These are phyloP conservation scores for Dentipellis sp. DNA, from an alignment of 768 basidiomycete genomes.

Conservation along the genomic window DNA sequence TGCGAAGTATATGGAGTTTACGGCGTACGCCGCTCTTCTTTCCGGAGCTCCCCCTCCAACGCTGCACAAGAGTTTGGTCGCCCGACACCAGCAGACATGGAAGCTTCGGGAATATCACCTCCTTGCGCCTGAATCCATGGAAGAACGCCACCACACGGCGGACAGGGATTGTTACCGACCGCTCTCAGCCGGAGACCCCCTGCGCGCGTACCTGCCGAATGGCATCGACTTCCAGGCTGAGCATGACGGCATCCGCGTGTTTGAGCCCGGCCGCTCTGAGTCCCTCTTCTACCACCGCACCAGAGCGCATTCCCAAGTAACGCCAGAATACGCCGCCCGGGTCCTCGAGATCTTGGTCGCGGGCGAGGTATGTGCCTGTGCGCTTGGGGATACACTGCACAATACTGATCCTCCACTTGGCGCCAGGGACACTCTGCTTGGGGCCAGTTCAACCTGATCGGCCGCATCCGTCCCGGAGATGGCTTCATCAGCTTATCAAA, in stretches of 20 bases:
- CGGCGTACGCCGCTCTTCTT: slow-evolving; percentile 72
- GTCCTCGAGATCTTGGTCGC: slow-evolving; percentile 59
- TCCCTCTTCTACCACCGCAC: slow-evolving; percentile 21
- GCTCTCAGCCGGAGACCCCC: slow-evolving; percentile 48
- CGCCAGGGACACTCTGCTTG: slow-evolving; percentile 84
- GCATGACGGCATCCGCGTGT: slow-evolving; percentile 36
- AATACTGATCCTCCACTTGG: not conserved
- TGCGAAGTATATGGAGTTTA: slow-evolving; percentile 72
- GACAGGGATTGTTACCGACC: slow-evolving; percentile 17
- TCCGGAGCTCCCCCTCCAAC: slow-evolving; percentile 54
- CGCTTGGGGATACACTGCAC: not conserved
- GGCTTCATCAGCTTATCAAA: slow-evolving; percentile 78
- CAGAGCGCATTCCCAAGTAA: slow-evolving; percentile 2
- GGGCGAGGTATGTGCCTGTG: slow-evolving; percentile 47
- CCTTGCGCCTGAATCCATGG: slow-evolving; percentile 20
- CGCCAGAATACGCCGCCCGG: slow-evolving; percentile 13
- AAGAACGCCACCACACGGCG: slow-evolving; percentile 20
- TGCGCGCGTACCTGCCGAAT: slow-evolving; percentile 51
- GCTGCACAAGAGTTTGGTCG: slow-evolving; percentile 68
- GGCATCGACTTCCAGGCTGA: slow-evolving; percentile 42
- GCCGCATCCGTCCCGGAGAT: slow-evolving; percentile 73
- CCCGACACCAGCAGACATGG: slow-evolving; percentile 87
- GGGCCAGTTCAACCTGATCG: slow-evolving; percentile 77
- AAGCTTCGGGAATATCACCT: slow-evolving; percentile 73
- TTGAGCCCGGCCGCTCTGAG: slow-evolving; percentile 28